These are phyloP conservation scores for Phragmites australis DNA, from an alignment of 176 grass and related monocot genomes.

Conservation along the genomic window DNA sequence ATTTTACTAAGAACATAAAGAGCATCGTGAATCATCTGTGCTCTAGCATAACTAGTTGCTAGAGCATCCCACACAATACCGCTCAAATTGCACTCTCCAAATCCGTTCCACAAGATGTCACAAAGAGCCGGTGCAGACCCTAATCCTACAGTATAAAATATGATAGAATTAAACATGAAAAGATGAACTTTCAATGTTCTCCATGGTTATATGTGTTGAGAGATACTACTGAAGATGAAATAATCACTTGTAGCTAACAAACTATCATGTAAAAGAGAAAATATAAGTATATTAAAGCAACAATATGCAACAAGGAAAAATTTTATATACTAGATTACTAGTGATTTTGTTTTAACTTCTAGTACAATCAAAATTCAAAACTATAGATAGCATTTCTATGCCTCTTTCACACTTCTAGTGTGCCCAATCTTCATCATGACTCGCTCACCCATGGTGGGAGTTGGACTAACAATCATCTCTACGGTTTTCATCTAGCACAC, in stretches of 20 bases:
- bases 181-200: not conserved
- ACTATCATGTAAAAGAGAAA: slow-evolving; percentile 11
- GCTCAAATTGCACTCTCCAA: slow-evolving; percentile 49
- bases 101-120: slow-evolving; percentile 54
- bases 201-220: not conserved
- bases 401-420: no score
- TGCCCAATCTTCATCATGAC: no score
- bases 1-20: slow-evolving; percentile 81
- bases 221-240: not conserved
- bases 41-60: slow-evolving; percentile 70
- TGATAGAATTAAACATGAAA: slow-evolving; percentile 17
- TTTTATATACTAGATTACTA: no score
- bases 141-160: slow-evolving; percentile 42
- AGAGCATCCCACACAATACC: slow-evolving; percentile 70
- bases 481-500: not conserved
- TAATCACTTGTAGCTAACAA: no score
- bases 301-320: no score
- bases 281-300: not conserved
- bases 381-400: no score
- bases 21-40: slow-evolving; percentile 66
- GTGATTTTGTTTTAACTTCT: no score
- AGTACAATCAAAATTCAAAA: no score
- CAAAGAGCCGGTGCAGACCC: slow-evolving; percentile 61
- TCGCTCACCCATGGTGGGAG: no score
- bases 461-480: no score